phyloP scores from a whole-genome alignment of 805 yeast genomes.

The Kodamaea fukazawae region DNA sequence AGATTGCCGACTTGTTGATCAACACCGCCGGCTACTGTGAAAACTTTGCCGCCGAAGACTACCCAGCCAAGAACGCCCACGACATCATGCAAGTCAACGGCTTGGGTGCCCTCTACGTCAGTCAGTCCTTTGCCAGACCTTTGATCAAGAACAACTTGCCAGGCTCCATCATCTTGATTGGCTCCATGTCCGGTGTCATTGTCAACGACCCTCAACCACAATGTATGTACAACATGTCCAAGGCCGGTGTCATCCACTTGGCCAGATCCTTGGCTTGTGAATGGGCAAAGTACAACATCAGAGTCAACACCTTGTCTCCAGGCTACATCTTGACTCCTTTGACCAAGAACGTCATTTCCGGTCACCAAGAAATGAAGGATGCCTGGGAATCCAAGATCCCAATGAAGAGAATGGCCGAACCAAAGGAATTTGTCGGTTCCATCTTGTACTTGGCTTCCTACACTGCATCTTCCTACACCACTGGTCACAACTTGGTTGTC shows the following conservation, averaged over 20 bases:
- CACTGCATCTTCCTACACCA: conserved; percentile 72
- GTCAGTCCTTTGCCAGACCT: conserved; percentile 72
- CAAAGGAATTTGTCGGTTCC: conserved; percentile 77
- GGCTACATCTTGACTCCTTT: conserved; percentile 80
- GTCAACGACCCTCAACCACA: conserved; percentile 81
- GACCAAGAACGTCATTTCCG: conserved; percentile 66
- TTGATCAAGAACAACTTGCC: conserved; percentile 53
- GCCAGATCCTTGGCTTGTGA: conserved; percentile 74
- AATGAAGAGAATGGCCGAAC: conserved; percentile 81
- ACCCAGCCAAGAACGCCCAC: conserved; percentile 70
- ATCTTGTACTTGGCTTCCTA: conserved; percentile 70
- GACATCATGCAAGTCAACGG: conserved; percentile 68
- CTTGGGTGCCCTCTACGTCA: conserved; percentile 69
- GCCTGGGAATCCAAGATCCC: conserved; percentile 74
- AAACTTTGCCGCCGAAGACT: conserved; percentile 73
- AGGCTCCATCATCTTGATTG: conserved; percentile 66
- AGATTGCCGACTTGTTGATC: conserved; percentile 61
- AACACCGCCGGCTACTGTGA: conserved; percentile 87
- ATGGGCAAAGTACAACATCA: conserved; percentile 74
- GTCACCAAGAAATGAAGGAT: conserved; percentile 59
- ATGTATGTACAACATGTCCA: conserved; percentile 78
- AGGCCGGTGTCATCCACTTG: conserved; percentile 83
- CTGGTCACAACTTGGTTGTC: conserved; percentile 79
- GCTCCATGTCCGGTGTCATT: conserved; percentile 77
- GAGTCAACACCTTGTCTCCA: conserved; percentile 77